Percentiles rank a stretch among this genome's conserved stretches.
These are phyloP conservation scores for Closterium sp. DNA, from an alignment of 139 green algal genomes.

Conservation along the genomic window DNA sequence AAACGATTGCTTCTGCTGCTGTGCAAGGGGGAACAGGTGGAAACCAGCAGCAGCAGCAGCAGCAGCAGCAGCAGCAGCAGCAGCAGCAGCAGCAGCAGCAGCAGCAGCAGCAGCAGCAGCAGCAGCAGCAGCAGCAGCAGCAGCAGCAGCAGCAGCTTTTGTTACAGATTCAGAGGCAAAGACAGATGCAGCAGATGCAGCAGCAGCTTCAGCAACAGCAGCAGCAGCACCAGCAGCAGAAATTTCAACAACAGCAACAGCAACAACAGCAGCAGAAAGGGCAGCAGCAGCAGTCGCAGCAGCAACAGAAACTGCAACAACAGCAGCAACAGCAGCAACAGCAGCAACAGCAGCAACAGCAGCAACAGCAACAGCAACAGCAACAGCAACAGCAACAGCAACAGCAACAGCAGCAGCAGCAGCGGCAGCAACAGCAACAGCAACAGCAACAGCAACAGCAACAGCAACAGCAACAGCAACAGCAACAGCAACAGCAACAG, in stretches of 20 bases:
- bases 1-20: too few species aligned
- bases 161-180: conserved; percentile 3
- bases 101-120: too few species aligned
- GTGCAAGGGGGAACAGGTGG: too few species aligned
- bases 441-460: not conserved
- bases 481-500: not conserved
- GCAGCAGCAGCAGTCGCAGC: not conserved
- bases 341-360: not conserved
- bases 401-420: not conserved
- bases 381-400: not conserved
- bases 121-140: too few species aligned
- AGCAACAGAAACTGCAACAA: not conserved
- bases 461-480: not conserved
- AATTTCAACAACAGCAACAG: not conserved
- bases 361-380: not conserved
- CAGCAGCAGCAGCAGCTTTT: conserved; percentile 17
- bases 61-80: too few species aligned
- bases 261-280: not conserved
- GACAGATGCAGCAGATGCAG: not conserved
- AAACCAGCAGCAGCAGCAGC: too few species aligned
- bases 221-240: not conserved
- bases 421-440: not conserved
- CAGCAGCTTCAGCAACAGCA: not conserved
- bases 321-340: not conserved
- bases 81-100: too few species aligned